Conservation (phyloP, 331 rosid species). For the Erythrophleum ivorense region DNA sequence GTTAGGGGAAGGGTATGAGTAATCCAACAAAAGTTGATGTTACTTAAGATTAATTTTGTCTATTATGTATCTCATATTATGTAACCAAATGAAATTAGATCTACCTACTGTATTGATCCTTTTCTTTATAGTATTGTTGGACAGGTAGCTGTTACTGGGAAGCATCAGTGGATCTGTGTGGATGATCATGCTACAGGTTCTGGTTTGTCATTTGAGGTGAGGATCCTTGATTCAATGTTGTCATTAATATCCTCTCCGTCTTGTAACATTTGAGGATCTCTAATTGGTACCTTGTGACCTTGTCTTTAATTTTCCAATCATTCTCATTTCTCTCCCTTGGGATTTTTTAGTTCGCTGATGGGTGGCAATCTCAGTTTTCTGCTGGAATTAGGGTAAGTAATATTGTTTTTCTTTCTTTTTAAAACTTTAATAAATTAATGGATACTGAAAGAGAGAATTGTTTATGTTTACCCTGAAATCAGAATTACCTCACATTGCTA, state of each 20-base stretch:
- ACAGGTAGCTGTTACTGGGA: constrained; percentile 89
- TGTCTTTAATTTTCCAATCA: constrained; percentile 28
- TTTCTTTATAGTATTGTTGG: constrained; percentile 76
- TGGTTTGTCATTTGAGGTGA: constrained; percentile 72
- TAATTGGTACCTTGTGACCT: constrained; percentile 1
- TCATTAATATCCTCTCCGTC: constrained; percentile 25
- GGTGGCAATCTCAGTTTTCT: constrained; percentile 85
- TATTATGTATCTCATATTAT: too few species aligned
- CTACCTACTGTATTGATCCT: constrained; percentile 12
- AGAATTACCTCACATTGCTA: background rate
- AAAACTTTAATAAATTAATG: background rate
- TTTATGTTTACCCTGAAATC: background rate
- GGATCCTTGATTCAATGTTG: constrained; percentile 30
- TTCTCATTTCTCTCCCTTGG: constrained; percentile 26
- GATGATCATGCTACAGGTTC: constrained; percentile 64
- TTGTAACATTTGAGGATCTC: constrained; percentile 33
- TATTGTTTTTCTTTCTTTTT: constrained; percentile 10
- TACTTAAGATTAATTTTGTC: constrained; percentile 22
- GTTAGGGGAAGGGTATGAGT: constrained; percentile 91
- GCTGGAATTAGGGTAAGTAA: constrained; percentile 77
- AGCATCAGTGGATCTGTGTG: constrained; percentile 85
- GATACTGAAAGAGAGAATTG: background rate
- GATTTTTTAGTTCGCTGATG: constrained; percentile 67
- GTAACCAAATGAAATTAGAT: background rate
- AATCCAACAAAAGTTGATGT: constrained; percentile 32